Base-by-base conservation (phyloP, 352 stramenopile genomes). In the Pythium volutum region DNA sequence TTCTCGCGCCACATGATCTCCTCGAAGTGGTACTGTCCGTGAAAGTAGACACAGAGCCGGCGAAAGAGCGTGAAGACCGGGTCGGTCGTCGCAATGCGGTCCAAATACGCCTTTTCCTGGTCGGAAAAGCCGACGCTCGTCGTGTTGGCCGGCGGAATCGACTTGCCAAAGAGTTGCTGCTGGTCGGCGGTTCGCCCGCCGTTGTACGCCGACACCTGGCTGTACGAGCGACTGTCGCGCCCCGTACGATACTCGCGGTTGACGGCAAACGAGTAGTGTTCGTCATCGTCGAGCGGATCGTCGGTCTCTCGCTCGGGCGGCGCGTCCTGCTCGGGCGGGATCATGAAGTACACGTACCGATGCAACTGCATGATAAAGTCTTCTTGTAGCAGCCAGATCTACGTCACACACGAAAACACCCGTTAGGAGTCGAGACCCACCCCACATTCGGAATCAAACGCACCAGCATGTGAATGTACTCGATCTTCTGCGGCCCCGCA, bases 1-100 rank as follows among this genome's bases (percentile, higher is more conserved):
- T 91, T 94, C 49, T 95, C 87, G 15, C 87, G 73, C 87, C 87
- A 95, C 87, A 95, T 95, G 55, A 95, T 95, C 69, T 95, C 87
- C 68, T 93, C 87, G 15, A 94, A 63, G 57, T 95, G 87, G 52
- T 94, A 77, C 45, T 95, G 80, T 38, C 87, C 87, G 41, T 93
- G 83, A 53, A 95, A 95, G 63, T 95, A 95, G 0, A 89, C 72
- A 31, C 82, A 91, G 12, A 95, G 69, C 5, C 85, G 73, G 48
- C 89, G 89, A 54, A 95, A 95, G 11, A 94, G 71, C 16, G 79
- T 78, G 50, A 90, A 93, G 2, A 92, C 78, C 4, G 83, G 81
- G 41, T 84, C 92, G 7, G 82, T 84, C 27, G 83, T 91, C 47
- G 83, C 84, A 27, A 95, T 91, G 59, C 88, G 84, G 22, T 86